Evolutionary conservation across 805 yeast genomes (phyloP).

Genomic region (Pichia scutulata): DNA sequence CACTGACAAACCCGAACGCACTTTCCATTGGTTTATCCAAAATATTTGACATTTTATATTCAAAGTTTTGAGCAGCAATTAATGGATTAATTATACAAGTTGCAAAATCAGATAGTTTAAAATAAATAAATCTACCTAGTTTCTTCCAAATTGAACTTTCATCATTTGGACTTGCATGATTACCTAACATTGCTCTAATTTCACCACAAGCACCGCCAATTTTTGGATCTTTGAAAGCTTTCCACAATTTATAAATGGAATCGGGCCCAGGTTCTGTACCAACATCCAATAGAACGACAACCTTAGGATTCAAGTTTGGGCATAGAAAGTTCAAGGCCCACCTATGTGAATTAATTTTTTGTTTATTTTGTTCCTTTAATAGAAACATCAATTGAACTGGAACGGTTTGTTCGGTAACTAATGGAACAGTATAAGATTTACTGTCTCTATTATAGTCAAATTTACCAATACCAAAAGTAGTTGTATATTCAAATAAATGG

Average conservation of each 20-base stretch:
- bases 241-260: conserved; percentile 86
- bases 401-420: conserved; percentile 51
- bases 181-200: conserved; percentile 60
- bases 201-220: conserved; percentile 99
- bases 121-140: conserved; percentile 38
- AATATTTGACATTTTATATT: conserved; percentile 89
- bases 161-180: conserved; percentile 25
- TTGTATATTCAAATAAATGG: conserved; percentile 88
- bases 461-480: conserved; percentile 67
- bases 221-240: conserved; percentile 65
- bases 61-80: conserved; percentile 94
- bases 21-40: conserved; percentile 93
- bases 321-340: conserved; percentile 94
- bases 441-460: conserved; percentile 38
- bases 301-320: conserved; percentile 71
- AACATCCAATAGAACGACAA: conserved; percentile 80
- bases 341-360: conserved; percentile 90
- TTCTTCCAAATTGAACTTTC: conserved; percentile 20
- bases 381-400: conserved; percentile 88
- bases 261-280: conserved; percentile 89
- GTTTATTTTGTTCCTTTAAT: conserved; percentile 79
- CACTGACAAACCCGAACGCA: conserved; percentile 87
- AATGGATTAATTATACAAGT: conserved; percentile 59
- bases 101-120: conserved; percentile 34
- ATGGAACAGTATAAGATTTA: conserved; percentile 45